Evolutionary conservation across 176 grass and related monocot genomes (phyloP).

Genomic region (Oryza officinalis): DNA sequence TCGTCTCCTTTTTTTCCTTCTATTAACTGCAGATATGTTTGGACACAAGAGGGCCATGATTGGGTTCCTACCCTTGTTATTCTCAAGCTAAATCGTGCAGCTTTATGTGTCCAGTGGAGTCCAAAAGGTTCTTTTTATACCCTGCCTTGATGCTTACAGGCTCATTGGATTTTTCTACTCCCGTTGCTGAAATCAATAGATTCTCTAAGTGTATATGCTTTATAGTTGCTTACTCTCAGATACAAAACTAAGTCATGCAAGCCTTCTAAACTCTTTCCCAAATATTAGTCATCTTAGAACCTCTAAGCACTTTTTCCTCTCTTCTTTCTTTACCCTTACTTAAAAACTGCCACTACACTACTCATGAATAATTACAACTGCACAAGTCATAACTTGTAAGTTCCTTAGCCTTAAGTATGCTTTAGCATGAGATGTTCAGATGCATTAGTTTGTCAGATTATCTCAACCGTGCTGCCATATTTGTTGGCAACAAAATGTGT

Average conservation of each 20-base stretch:
- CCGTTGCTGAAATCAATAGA: neutral
- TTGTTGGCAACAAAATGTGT: neutral
- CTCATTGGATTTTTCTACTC: neutral
- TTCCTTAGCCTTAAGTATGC: conserved; percentile 14
- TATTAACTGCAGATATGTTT: conserved; percentile 77
- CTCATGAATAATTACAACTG: neutral
- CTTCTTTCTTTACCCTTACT: neutral
- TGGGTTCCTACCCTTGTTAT: conserved; percentile 97
- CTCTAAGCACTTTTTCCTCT: neutral
- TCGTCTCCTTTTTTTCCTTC: neutral
- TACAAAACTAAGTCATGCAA: neutral
- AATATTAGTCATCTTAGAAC: neutral
- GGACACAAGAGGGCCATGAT: conserved; percentile 91
- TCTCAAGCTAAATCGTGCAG: conserved; percentile 97
- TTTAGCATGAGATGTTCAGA: neutral
- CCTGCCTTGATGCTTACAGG: neutral
- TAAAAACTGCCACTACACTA: neutral
- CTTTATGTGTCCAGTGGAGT: conserved; percentile 96
- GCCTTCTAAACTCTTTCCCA: neutral
- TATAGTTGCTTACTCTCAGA: neutral
- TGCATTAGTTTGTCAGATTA: neutral
- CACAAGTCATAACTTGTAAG: neutral
- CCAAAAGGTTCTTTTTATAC: conserved; percentile 60
- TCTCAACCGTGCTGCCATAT: neutral
- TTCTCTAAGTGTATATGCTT: conserved; percentile 10